phyloP scores from a whole-genome alignment of 2,329 filamentous ascomycete species.

The Trematosphaeria pertusa region DNA sequence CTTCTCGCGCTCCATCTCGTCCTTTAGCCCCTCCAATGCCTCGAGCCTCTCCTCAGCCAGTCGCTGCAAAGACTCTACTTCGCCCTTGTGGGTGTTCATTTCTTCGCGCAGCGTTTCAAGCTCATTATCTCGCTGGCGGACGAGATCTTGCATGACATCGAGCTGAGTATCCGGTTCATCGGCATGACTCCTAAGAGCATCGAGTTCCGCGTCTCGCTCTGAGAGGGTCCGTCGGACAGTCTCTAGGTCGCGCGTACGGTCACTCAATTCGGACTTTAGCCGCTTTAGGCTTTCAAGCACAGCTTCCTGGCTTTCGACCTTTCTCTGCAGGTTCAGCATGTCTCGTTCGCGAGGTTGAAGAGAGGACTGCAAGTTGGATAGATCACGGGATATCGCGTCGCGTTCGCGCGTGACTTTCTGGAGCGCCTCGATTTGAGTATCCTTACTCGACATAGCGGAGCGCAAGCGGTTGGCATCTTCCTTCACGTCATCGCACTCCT shows the following conservation, averaged over 20 bases:
- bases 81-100: conserved; percentile 38
- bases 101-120: conserved; percentile 62
- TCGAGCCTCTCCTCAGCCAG: conserved; percentile 44
- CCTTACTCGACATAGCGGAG: conserved; percentile 36
- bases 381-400: conserved; percentile 37
- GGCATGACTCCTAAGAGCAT: conserved; percentile 41
- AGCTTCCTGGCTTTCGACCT: conserved; percentile 37
- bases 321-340: conserved; percentile 37
- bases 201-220: conserved; percentile 47
- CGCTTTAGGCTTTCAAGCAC: conserved; percentile 39
- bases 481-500: conserved; percentile 32
- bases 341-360: conserved; percentile 45
- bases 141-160: conserved; percentile 51
- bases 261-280: conserved; percentile 35
- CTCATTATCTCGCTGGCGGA: conserved; percentile 55
- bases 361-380: conserved; percentile 36
- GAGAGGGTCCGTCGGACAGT: conserved; percentile 42
- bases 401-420: conserved; percentile 44
- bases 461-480: conserved; percentile 33
- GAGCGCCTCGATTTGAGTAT: conserved; percentile 44
- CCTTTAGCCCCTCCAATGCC: conserved; percentile 60
- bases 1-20: conserved; percentile 51
- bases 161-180: conserved; percentile 49
- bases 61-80: conserved; percentile 41
- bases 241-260: conserved; percentile 45